Evolutionary conservation across 768 basidiomycete genomes (phyloP).

Genomic region (Scleroderma bovista): DNA sequence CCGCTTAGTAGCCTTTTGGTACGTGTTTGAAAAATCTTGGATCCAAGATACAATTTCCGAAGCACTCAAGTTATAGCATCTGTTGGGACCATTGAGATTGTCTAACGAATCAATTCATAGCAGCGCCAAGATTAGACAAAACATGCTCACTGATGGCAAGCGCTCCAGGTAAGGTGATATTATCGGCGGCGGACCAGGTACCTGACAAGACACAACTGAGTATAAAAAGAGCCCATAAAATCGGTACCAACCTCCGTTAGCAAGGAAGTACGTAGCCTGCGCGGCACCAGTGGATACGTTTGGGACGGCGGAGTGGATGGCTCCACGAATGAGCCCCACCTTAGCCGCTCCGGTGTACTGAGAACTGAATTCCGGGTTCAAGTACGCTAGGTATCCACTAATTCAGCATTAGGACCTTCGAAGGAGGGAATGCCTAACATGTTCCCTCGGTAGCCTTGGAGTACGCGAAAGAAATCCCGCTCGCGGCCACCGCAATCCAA

Average conservation of each 20-base stretch:
- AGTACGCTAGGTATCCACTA: constrained; percentile 12
- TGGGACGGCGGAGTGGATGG: constrained; percentile 58
- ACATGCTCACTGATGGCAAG: constrained; percentile 48
- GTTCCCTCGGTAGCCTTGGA: constrained; percentile 68
- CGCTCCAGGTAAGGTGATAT: constrained; percentile 57
- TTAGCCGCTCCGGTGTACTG: constrained; percentile 55
- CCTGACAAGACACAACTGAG: constrained; percentile 21
- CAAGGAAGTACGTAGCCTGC: constrained; percentile 56
- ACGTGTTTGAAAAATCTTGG: constrained; percentile 55
- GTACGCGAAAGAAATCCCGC: constrained; percentile 50
- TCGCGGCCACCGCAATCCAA: constrained; percentile 46
- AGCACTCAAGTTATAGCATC: constrained; percentile 50
- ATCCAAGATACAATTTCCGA: constrained; percentile 60
- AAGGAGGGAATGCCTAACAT: constrained; percentile 25
- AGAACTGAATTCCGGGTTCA: constrained; percentile 31
- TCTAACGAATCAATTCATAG: constrained; percentile 29
- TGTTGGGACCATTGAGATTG: constrained; percentile 43
- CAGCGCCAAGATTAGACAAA: neutral
- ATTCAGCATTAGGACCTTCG: too few species aligned
- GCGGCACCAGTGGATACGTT: constrained; percentile 46
- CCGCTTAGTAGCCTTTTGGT: constrained; percentile 42
- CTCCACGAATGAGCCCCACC: constrained; percentile 52
- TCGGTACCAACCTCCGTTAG: constrained; percentile 41
- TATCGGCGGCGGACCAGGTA: constrained; percentile 51
- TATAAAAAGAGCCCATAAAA: neutral